A percentile compares a stretch with the other conserved stretches of the same genome.
These are phyloP conservation scores for Cladorrhinum samala DNA, from an alignment of 495 filamentous ascomycete species.

Conservation along the genomic window DNA sequence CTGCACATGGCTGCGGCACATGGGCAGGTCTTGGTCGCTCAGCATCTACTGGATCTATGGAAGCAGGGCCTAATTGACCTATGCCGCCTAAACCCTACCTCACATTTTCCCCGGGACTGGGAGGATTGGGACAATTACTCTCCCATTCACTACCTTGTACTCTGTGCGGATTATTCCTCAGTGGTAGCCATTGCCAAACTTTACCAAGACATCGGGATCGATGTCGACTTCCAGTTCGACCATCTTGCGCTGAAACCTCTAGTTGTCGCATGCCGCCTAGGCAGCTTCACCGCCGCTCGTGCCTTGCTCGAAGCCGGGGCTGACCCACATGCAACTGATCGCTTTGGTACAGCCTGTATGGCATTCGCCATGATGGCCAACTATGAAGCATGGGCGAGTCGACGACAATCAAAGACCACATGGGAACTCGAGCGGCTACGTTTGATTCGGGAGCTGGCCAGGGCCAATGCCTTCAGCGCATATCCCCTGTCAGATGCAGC, in stretches of 20 bases:
- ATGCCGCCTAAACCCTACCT: too few relatives aligned
- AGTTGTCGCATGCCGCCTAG: background rate
- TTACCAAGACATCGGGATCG: background rate
- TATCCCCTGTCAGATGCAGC: background rate
- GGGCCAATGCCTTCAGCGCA: background rate
- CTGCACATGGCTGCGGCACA: background rate
- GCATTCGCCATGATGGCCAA: background rate
- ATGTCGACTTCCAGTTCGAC: background rate
- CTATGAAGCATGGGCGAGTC: background rate
- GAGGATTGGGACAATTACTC: background rate
- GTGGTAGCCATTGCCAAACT: background rate
- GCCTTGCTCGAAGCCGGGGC: conserved; percentile 6
- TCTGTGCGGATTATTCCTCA: background rate
- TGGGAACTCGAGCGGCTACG: background rate
- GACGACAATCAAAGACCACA: background rate
- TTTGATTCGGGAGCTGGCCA: background rate
- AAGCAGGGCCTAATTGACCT: background rate
- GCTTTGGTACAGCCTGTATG: background rate
- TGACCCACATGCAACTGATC: background rate
- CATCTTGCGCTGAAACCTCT: too few relatives aligned
- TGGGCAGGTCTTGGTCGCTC: background rate
- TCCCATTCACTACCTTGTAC: background rate
- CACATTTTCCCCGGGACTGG: background rate
- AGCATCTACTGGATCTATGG: background rate
- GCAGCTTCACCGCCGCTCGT: conserved; percentile 6